A percentile compares a stretch with the other conserved stretches of the same genome.
Conservation (phyloP, 1,284 basidiomycete species). For the Fomitopsis pinicola region DNA sequence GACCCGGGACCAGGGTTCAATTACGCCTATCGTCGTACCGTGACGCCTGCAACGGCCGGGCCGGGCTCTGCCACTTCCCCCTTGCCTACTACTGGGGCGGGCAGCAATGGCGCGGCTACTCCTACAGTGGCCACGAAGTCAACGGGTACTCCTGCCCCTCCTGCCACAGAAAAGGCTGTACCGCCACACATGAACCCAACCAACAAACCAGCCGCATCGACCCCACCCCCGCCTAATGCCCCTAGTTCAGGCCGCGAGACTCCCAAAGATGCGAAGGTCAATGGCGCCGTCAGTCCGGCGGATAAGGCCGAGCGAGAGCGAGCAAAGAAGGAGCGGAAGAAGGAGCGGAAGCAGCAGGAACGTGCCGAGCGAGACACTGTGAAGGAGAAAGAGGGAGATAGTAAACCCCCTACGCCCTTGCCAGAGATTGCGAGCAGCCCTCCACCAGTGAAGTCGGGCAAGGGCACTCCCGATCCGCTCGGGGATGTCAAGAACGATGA, state of each 20-base stretch:
- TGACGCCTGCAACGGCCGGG: conserved; percentile 41
- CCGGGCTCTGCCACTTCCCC: conserved; percentile 35
- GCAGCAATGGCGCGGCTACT: conserved; percentile 26
- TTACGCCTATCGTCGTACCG: conserved; percentile 84
- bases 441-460: conserved; percentile 32
- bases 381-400: conserved; percentile 28
- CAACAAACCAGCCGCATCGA: conserved; percentile 27
- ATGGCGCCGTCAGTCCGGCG: conserved; percentile 21
- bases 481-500: conserved; percentile 32
- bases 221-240: conserved; percentile 26
- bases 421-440: conserved; percentile 17
- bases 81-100: conserved; percentile 24
- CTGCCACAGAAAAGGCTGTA: conserved; percentile 17
- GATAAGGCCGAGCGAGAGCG: conserved; percentile 47
- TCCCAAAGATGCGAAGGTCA: conserved; percentile 32
- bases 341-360: conserved; percentile 53
- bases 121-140: conserved; percentile 33
- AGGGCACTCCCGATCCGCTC: conserved; percentile 35
- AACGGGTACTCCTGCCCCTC: conserved; percentile 19
- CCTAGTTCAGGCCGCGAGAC: conserved; percentile 31
- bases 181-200: conserved; percentile 20
- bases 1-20: conserved; percentile 72
- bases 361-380: conserved; percentile 30
- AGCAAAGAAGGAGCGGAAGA: conserved; percentile 55
- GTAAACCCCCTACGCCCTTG: conserved; percentile 19